These are phyloP conservation scores for Monosporascus sp. DNA, from an alignment of 2,329 filamentous ascomycete genomes.

Conservation along the genomic window DNA sequence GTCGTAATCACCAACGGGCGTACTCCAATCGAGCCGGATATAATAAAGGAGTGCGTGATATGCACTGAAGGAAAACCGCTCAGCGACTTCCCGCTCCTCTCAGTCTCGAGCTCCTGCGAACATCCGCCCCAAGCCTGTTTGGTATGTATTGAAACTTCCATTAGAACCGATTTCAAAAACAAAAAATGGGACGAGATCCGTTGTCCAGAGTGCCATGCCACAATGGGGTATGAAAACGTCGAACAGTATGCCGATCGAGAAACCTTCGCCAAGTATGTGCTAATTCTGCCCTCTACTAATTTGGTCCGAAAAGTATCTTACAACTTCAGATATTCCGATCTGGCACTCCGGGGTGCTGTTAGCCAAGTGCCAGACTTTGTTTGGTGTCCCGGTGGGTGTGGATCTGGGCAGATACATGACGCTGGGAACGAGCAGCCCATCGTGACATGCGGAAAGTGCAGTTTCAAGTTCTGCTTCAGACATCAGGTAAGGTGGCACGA, in stretches of 20 bases:
- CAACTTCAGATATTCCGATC: slow-evolving; percentile 1
- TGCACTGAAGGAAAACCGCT: slow-evolving; percentile 1
- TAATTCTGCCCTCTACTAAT: not conserved
- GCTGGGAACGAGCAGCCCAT: slow-evolving; percentile 23
- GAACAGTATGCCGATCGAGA: slow-evolving; percentile 3
- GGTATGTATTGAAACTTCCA: slow-evolving; percentile 1
- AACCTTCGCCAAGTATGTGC: slow-evolving; percentile 1
- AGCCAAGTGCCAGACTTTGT: slow-evolving; percentile 29
- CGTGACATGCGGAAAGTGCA: slow-evolving; percentile 21
- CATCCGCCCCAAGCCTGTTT: slow-evolving; percentile 2
- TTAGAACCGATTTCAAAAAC: slow-evolving; percentile 2
- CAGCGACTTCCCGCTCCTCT: not conserved
- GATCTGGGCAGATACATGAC: slow-evolving; percentile 38
- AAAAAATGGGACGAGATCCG: slow-evolving; percentile 1
- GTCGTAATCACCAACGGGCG: not conserved
- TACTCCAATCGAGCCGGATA: not conserved
- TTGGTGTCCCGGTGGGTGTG: slow-evolving; percentile 36
- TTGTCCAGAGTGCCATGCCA: slow-evolving; percentile 2
- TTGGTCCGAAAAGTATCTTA: not conserved
- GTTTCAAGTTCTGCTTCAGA: slow-evolving; percentile 20
- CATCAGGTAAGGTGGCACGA: slow-evolving; percentile 22
- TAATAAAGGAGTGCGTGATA: slow-evolving; percentile 1
- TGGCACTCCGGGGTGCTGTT: slow-evolving; percentile 1
- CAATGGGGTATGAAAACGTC: slow-evolving; percentile 1
- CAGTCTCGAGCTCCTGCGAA: slow-evolving; percentile 1